Evolutionary conservation across 1,284 basidiomycete species (phyloP), one percentile per base, ranked within the genome.

Genomic region (Caloboletus inedulis): DNA sequence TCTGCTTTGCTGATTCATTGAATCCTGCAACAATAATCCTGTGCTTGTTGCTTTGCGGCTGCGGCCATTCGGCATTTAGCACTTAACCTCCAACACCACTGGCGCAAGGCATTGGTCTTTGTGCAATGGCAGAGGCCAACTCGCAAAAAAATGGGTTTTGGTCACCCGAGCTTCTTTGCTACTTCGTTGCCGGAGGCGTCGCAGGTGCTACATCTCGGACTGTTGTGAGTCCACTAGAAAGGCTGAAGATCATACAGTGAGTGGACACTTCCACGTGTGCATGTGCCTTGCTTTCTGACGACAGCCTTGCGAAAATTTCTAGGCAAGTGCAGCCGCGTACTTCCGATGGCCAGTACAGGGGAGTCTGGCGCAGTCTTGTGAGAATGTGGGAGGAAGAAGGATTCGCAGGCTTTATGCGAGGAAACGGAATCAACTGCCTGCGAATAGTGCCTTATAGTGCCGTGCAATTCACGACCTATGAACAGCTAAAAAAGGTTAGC

Each of bases 381-480:
- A 81, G 92, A 52, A 97, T 97, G 87, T 96, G 91, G 89, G 76
- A 77, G 60, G 93, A 96, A 67, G 95, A 98, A 71, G 95, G 94
- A 2, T 89, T 94, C 69, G 80, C 74, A 62, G 95, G 95, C 3
- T 94, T 85, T 70, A 95, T 97, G 93, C 80, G 93, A 60, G 89
- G 89, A 14, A 91, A 90, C 66, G 94, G 93, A 14, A 91, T 96
- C 68, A 98, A 98, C 70, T 96, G 94, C 69, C 69, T 97, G 59
- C 82, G 94, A 49, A 94, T 94, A 59, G 82, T 92, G 53, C 87
- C 87, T 39, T 89, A 89, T 62, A 85, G 69, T 45, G 67, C 68
- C 21, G 89, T 98, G 16, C 94, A 98, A 67, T 98, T 98, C 69
- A 91, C 92, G 1, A 90, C 93, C 8, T 91, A 91, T 62, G 94